A percentile compares a stretch with the other conserved stretches of the same genome.
Evolutionary conservation across 495 filamentous ascomycete species (phyloP).

Genomic region (Saxispiralis lemnorum): DNA sequence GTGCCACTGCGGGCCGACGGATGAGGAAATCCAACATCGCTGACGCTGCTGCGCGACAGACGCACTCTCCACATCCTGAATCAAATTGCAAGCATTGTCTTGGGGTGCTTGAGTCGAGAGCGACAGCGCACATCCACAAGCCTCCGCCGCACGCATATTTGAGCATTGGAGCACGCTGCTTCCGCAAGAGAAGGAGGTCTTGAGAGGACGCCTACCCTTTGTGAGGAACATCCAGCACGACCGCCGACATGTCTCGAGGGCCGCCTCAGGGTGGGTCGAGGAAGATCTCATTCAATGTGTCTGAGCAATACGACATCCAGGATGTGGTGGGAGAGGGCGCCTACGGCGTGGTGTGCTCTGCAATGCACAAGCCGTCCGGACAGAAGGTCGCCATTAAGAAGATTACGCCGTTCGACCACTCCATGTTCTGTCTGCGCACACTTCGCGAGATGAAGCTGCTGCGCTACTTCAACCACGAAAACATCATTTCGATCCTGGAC

Average conservation of each 20-base stretch:
- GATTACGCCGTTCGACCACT: constrained; percentile 93
- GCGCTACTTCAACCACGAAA: constrained; percentile 99
- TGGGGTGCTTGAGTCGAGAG: no score
- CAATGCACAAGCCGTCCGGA: constrained; percentile 91
- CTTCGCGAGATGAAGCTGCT: constrained; percentile 98
- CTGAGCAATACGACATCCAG: constrained; percentile 97
- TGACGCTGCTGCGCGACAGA: no score
- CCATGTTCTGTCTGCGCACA: constrained; percentile 72
- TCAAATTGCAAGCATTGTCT: no score
- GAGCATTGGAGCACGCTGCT: no score
- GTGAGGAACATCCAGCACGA: no score
- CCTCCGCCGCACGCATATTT: no score
- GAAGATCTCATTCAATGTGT: constrained; percentile 99
- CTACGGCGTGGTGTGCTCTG: constrained; percentile 97
- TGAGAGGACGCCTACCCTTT: no score
- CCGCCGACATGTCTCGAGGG: constrained; percentile 19
- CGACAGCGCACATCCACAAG: no score
- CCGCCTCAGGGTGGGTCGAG: constrained; percentile 37
- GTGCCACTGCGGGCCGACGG: no score
- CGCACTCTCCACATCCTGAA: no score
- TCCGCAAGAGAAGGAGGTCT: no score
- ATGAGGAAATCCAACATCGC: no score
- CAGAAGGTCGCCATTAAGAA: constrained; percentile 99
- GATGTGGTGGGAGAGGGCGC: constrained; percentile 98
- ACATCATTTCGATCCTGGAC: constrained; percentile 98